Conservation (phyloP, 352 stramenopile genomes). For the Paralagenidium karlingii region DNA sequence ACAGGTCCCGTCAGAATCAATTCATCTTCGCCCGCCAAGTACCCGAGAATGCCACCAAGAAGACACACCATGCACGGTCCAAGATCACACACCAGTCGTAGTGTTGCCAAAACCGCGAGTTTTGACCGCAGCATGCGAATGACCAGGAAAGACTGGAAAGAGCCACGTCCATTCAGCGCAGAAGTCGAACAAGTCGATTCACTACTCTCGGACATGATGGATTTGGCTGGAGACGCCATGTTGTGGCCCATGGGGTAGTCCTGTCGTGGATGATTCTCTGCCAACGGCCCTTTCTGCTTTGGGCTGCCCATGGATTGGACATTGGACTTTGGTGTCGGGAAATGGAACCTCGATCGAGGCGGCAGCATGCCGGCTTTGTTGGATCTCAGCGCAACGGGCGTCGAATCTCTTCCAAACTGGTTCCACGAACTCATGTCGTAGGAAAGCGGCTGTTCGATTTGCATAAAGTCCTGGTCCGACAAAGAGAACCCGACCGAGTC, state of each 20-base stretch:
- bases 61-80: conserved; percentile 64
- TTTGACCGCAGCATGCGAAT: conserved; percentile 33
- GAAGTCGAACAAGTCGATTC: conserved; percentile 40
- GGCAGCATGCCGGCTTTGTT: too few relatives aligned
- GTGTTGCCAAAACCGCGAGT: conserved; percentile 22
- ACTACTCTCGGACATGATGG: conserved; percentile 13
- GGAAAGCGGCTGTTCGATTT: conserved; percentile 22
- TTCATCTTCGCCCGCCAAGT: conserved; percentile 26
- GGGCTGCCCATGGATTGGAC: too few relatives aligned
- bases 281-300: conserved; percentile 2
- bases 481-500: conserved; percentile 28
- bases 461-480: conserved; percentile 63
- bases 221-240: conserved; percentile 36
- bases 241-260: conserved; percentile 7
- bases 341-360: too few relatives aligned
- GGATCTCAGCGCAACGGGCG: not conserved
- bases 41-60: conserved; percentile 37
- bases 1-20: conserved; percentile 63
- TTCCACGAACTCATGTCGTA: conserved; percentile 1
- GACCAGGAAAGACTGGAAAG: conserved; percentile 10
- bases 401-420: not conserved
- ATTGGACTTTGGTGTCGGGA: too few relatives aligned
- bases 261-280: not conserved
- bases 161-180: conserved; percentile 22
- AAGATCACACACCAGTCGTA: conserved; percentile 33